Evolutionary conservation across 768 basidiomycete genomes (phyloP).

Genomic region (Phlebiopsis gigantea): DNA sequence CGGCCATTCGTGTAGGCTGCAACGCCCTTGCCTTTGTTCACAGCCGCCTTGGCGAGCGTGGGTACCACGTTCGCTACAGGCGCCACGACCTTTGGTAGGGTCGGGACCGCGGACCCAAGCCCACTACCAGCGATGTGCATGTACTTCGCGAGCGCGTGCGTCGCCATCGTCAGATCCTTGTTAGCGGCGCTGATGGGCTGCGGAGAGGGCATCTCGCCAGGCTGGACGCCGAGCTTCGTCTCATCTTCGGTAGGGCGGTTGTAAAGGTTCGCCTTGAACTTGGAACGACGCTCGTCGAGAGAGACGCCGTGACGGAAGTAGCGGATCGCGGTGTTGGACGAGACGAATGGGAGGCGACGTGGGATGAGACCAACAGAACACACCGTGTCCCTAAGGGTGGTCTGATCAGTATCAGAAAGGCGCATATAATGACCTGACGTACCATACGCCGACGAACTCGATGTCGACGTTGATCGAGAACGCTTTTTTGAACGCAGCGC

Average conservation of each 20-base stretch:
- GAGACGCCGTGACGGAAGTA: constrained; percentile 68
- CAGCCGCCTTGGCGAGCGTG: neutral
- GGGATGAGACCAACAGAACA: constrained; percentile 65
- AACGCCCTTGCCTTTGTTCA: neutral
- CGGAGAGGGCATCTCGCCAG: constrained; percentile 40
- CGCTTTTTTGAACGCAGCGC: constrained; percentile 57
- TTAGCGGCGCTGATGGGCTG: constrained; percentile 10
- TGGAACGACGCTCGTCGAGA: constrained; percentile 63
- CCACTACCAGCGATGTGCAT: too few species aligned
- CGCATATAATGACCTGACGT: neutral
- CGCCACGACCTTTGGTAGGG: neutral
- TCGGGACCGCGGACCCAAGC: too few species aligned
- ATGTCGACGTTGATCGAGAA: constrained; percentile 72
- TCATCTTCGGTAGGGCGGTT: constrained; percentile 30
- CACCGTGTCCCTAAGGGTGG: constrained; percentile 60
- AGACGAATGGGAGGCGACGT: constrained; percentile 59
- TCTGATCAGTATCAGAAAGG: neutral
- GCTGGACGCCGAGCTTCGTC: constrained; percentile 38
- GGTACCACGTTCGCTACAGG: neutral
- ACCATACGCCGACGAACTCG: constrained; percentile 75
- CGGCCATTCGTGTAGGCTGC: neutral
- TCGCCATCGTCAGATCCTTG: neutral
- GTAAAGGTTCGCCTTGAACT: constrained; percentile 37
- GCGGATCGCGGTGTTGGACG: constrained; percentile 52
- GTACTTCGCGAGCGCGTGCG: neutral